Base-by-base conservation (phyloP, 2,329 filamentous ascomycete species). In the Verticillium dahliae region DNA sequence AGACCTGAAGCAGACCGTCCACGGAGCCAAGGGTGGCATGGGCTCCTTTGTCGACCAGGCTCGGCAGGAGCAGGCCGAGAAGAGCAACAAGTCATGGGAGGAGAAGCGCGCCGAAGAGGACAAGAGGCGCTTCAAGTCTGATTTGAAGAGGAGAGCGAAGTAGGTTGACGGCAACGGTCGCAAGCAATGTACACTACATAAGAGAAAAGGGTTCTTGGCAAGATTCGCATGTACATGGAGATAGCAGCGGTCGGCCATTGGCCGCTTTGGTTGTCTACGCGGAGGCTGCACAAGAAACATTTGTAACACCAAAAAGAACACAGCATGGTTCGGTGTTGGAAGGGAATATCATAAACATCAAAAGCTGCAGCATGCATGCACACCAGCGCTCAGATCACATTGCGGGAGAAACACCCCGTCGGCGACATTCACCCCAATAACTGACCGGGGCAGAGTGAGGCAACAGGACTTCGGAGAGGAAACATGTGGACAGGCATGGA, bases 1-100 rank as follows among this genome's bases (percentile, higher is more conserved):
- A 56, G 74, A 75, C 37, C 68, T 76, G 63, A 76, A 76, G 67
- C 74, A 78, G 69, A 72, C 74, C 35, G 64, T 77, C 18, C 68
- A 70, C 62, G 73, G 67, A 64, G 72, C 73, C 60, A 75, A 60
- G 64, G 64, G 65, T 56, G 62, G 65, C 39, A 59, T 73, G 5
- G 74, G 76, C 56, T 65, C 70, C 39, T 72, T 72, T 56, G 61
- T 67, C 31, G 70, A 65, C 59, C 50, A 69, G 13, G 72, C 69
- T 1, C 70, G 72, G 22, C 60, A 70, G 61, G 73, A 76, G 50
- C 71, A 73, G 58, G 71, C 73, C 1, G 74, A 73, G 67, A 69
- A 70, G 66, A 70, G 71, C 63, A 72, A 74, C 60, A 70, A 67
- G 63, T 70, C 76, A 41, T 63, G 75, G 9, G 76, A 78, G 67